These are phyloP conservation scores for Alternaria conjuncta DNA, from an alignment of 2,329 filamentous ascomycete species.

Conservation along the genomic window DNA sequence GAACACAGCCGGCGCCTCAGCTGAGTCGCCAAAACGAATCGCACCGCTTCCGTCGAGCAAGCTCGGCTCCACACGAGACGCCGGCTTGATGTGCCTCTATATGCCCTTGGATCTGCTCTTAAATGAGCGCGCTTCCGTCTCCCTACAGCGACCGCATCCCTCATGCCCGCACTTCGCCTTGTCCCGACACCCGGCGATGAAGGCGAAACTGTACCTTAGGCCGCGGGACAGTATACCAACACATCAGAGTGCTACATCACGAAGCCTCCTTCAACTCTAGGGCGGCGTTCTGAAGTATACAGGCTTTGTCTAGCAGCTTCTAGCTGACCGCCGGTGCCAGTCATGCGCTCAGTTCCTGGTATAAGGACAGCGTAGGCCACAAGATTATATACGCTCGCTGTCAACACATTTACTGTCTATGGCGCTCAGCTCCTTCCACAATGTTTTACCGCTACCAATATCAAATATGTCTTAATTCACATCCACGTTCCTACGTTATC, in stretches of 20 bases:
- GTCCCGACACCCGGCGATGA: not conserved
- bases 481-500: not conserved
- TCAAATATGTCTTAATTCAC: not conserved
- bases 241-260: not conserved
- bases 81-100: not conserved
- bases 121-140: not conserved
- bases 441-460: not conserved
- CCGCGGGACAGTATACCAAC: not conserved
- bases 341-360: not conserved
- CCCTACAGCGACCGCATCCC: not conserved
- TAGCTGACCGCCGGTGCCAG: no score
- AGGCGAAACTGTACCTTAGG: not conserved
- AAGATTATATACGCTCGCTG: not conserved
- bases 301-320: not conserved
- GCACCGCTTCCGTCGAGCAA: not conserved
- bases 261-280: accelerated
- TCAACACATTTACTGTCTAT: not conserved
- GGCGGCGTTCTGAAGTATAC: not conserved
- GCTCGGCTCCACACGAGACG: not conserved
- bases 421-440: not conserved
- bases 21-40: not conserved
- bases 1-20: no score
- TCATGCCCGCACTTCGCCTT: not conserved
- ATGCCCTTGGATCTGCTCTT: not conserved
- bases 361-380: not conserved